Base-by-base conservation (phyloP, 1,139 yeast species). In the Saccharomyces pastorianus region DNA sequence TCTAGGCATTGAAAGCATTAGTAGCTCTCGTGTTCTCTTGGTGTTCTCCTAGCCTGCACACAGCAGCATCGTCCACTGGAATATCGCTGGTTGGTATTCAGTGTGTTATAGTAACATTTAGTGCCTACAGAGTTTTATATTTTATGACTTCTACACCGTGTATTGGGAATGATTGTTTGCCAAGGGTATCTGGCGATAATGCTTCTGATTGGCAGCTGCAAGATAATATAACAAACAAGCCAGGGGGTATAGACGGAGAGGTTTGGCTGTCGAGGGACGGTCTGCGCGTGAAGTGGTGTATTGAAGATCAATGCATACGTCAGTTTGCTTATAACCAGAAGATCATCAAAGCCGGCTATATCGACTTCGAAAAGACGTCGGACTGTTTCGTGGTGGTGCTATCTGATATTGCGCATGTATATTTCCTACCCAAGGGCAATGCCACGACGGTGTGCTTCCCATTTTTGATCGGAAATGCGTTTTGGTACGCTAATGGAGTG, bases 401-500 rank as follows among this genome's bases (percentile, higher is more conserved):
- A 17, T 58, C 55, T 47, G 64, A 65, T 48, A 53, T 59, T 9
- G 68, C 68, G 11, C 63, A 65, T 48, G 61, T 68, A 3, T 64
- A 66, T 48, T 59, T 60, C 46, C 51, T 68, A 6, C 57, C 13
- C 56, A 57, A 20, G 9, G 68, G 68, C 11, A 63, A 64, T 50
- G 57, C 65, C 1, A 58, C 57, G 13, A 58, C 59, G 11, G 60
- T 64, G 0, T 60, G 62, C 48, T 64, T 67, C 46, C 72, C 72
- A 11, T 68, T 67, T 49, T 58, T 61, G 9, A 59, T 66, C 2
- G 53, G 54, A 2, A 61, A 64, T 32, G 69, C 68, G 6, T 66
- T 64, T 51, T 63, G 66, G 64, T 67, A 65, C 53, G 56, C 61
- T 3, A 59, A 66, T 44, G 71, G 71, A n/a, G 52, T 68, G 2